Base-by-base conservation (phyloP, 2,329 filamentous ascomycete species). In the Rasamsonia emersonii region DNA sequence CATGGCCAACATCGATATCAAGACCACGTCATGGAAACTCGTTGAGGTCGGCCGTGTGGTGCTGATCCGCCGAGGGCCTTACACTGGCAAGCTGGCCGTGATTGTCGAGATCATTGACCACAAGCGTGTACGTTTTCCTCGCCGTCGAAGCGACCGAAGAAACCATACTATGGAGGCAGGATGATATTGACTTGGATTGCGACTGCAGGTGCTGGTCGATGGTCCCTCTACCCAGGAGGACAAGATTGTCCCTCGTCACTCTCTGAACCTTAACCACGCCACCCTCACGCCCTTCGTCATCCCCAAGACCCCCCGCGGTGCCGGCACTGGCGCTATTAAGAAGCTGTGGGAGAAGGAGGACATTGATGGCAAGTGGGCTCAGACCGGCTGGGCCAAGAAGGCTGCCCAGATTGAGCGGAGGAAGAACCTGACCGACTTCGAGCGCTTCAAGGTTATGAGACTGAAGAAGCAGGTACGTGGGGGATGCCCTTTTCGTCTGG, bases 41-140 rank as follows among this genome's bases (percentile, higher is more conserved):
- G 88, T 98, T 67, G 88, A 98, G 81, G 85, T 95, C 68, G 91
- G 91, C 79, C 86, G 91, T 65, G 79, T 98, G 62, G 82, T 94
- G 65, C 79, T 93, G 67, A 80, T 96, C 73, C 82, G 85, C 68
- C 71, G 76, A 62, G 82, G 86, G 61, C 79, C 80, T 56, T 83
- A 71, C 73, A 71, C 73, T 53, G 88, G 88, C 72, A 84, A 84
- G 65, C 78, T 96, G 57, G 93, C 88, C 59, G 73, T 80, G 58
- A 89, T 98, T 61, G 86, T 94, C 70, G 89, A 98, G 80, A 96
- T 98, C 70, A 91, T 98, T 73, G 91, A 98, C 73, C 89, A 98
- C 82, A 95, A 94, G 79, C 86, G 91, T 72, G 91, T 98, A 93
- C 65, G 91, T 86, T 62, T 33, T 35, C n/a, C n/a, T n/a, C 35